Conservation (phyloP, 2,329 filamentous ascomycete species). For the Zymoseptoria crescenta region DNA sequence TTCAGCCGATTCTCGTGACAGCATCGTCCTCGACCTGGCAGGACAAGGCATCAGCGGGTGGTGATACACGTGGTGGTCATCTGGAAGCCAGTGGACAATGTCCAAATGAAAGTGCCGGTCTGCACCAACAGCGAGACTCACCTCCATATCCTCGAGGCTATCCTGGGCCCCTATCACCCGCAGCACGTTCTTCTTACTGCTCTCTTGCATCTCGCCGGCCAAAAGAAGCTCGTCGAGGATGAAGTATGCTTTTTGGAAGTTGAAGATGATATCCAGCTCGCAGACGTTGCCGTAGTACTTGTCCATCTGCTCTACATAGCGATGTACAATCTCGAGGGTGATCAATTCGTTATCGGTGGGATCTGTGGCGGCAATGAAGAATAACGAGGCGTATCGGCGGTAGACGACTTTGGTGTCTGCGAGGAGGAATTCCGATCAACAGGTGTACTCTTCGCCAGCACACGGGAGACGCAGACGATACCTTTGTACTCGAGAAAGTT, state of each 20-base stretch:
- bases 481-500: conserved; percentile 99
- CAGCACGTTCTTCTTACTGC: conserved; percentile 97
- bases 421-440: conserved; percentile 6
- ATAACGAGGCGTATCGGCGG: conserved; percentile 94
- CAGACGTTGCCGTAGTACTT: conserved; percentile 99
- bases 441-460: conserved; percentile 8
- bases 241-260: conserved; percentile 99
- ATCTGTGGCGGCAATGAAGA: conserved; percentile 96
- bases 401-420: conserved; percentile 97
- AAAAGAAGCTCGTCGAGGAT: conserved; percentile 94
- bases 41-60: conserved; percentile 25
- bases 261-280: conserved; percentile 99
- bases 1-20: conserved; percentile 56
- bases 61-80: conserved; percentile 15
- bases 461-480: conserved; percentile 31
- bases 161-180: conserved; percentile 96
- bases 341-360: conserved; percentile 98
- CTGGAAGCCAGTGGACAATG: conserved; percentile 2
- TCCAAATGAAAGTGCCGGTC: conserved; percentile 1
- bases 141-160: conserved; percentile 98
- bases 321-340: conserved; percentile 95
- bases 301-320: conserved; percentile 99
- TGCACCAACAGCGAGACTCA: conserved; percentile 46
- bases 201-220: conserved; percentile 95
- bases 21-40: conserved; percentile 34